These are phyloP conservation scores for Hypoxylon sp. DNA, from an alignment of 2,329 filamentous ascomycete genomes.

Conservation along the genomic window DNA sequence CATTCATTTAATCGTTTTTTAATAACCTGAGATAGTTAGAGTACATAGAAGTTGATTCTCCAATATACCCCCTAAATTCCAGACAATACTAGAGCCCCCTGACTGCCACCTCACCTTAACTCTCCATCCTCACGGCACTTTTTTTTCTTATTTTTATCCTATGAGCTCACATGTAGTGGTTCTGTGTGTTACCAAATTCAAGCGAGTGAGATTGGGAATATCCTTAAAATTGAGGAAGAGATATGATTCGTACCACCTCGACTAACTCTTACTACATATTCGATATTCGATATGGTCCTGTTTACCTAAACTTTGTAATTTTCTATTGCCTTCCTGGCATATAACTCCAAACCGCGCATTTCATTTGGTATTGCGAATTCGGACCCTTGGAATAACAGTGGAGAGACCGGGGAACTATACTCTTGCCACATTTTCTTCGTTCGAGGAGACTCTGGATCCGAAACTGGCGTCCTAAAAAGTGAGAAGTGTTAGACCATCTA, in stretches of 20 bases:
- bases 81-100: not conserved
- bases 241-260: not conserved
- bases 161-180: too few species aligned
- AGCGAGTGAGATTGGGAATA: not conserved
- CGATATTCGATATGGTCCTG: not conserved
- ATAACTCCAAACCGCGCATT: not conserved
- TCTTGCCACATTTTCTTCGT: constrained; percentile 13
- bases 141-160: too few species aligned
- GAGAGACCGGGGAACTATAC: not conserved
- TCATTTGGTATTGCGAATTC: too few species aligned
- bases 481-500: not conserved
- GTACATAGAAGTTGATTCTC: not conserved
- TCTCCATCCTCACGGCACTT: not conserved
- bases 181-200: not conserved
- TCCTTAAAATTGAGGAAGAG: not conserved
- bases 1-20: not conserved
- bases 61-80: not conserved
- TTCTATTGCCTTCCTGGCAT: not conserved
- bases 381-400: not conserved
- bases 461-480: not conserved
- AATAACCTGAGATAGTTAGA: too few species aligned
- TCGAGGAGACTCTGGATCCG: not conserved
- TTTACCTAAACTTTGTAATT: not conserved
- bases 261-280: not conserved
- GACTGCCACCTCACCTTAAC: not conserved